Evolutionary conservation across 768 basidiomycete genomes (phyloP), one percentile per base, ranked within the genome.

Genomic region (Harrya chromipes): DNA sequence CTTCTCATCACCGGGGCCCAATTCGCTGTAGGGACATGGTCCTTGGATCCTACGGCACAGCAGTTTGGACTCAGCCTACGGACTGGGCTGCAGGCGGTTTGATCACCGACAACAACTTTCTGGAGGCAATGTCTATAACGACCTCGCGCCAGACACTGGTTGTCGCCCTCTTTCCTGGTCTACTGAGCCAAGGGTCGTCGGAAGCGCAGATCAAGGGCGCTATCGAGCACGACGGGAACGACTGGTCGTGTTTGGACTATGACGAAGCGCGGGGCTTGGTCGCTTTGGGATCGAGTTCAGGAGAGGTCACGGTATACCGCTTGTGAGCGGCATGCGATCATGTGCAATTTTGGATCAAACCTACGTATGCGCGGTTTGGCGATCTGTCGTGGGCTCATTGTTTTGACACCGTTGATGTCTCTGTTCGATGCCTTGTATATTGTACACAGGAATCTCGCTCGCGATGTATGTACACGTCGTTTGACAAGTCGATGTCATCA

Each of bases 211-310:
- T 64, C 52, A 59, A 66, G 49, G 65, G 60, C 23, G 52, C 74
- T n/a, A 68, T 56, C 4, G 63, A 73, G 53, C 70, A 74, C 51
- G 40, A 48, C 2, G 57, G 55, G 21, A 44, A 27, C 8, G 34
- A 46, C 8, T 85, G 83, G 83, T 75, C 76, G 4, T 71, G 80
- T 39, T 57, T 85, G 51, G 83, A 83, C 62, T 85, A 85, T 55
- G 80, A 82, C 47, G 83, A 85, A 61, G 71, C 71, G 34, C 56
- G 66, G 39, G 83, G 83, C 5, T 68, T 77, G 51, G 66, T 84
- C 45, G 82, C 70, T 6, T 53, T 84, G 19, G 82, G 78, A 5
- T 75, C 78, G 35, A 73, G 70, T 47, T 72, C 68, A 50, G 83
- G 83, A 14, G 50, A 60, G 38, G 68, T 83, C 13, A 68, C 69